phyloP scores from a whole-genome alignment of 192 early-diverging fungal genomes.

The Chytriomyces sp. region DNA sequence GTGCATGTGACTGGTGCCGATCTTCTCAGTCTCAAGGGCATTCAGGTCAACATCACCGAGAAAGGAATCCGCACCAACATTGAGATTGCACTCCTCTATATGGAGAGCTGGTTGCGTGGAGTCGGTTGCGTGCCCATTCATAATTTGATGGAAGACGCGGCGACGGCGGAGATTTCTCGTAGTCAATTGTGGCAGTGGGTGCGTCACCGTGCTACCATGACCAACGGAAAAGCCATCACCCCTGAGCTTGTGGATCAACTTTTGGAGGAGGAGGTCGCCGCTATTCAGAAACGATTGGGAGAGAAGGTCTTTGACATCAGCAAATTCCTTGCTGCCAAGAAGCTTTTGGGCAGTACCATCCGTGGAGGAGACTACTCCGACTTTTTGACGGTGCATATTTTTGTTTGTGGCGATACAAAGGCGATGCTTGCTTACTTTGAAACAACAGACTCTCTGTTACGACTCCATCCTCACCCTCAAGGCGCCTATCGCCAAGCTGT shows the following conservation, averaged over 20 bases:
- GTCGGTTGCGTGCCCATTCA: slow-evolving; percentile 97
- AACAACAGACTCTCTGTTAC: slow-evolving; percentile 76
- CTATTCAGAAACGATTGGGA: slow-evolving; percentile 53
- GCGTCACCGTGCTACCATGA: slow-evolving; percentile 77
- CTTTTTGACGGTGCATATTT: slow-evolving; percentile 75
- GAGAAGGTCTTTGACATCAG: slow-evolving; percentile 63
- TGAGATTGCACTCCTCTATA: slow-evolving; percentile 88
- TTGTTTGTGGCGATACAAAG: neutral
- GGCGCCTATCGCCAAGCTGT: neutral
- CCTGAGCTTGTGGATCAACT: slow-evolving; percentile 73
- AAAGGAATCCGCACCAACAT: slow-evolving; percentile 90
- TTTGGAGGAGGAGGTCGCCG: slow-evolving; percentile 87
- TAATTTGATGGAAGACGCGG: slow-evolving; percentile 98
- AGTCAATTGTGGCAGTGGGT: slow-evolving; percentile 99
- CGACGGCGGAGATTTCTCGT: slow-evolving; percentile 96
- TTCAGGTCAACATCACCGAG: slow-evolving; percentile 74
- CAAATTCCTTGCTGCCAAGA: slow-evolving; percentile 71
- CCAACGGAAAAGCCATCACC: slow-evolving; percentile 80
- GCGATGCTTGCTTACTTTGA: neutral
- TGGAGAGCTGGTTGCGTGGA: slow-evolving; percentile 95
- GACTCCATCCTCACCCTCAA: slow-evolving; percentile 73
- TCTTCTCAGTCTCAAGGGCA: slow-evolving; percentile 68
- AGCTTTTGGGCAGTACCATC: slow-evolving; percentile 73
- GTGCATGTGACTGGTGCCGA: slow-evolving; percentile 81
- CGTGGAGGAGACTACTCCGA: slow-evolving; percentile 85